Percentiles rank a stretch among this genome's conserved stretches.
Evolutionary conservation across 768 basidiomycete species (phyloP).

Genomic region (Lactarius hatsudake): DNA sequence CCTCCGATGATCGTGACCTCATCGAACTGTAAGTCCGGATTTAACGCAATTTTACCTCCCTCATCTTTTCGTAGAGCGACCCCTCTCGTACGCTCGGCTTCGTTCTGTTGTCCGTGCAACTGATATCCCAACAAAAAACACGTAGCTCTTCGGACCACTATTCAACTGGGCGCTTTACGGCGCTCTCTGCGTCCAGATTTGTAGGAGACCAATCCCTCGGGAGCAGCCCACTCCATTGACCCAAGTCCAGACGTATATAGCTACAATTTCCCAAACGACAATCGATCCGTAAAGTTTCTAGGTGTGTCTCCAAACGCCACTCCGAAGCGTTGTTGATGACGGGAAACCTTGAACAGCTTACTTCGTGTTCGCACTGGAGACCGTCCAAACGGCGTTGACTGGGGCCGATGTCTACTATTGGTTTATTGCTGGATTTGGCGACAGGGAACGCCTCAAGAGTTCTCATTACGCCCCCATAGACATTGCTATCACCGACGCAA

Average conservation of each 20-base stretch:
- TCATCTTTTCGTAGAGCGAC: neutral
- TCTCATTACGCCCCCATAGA: constrained; percentile 13
- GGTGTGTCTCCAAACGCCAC: neutral
- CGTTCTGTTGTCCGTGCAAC: neutral
- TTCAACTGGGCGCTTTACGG: neutral
- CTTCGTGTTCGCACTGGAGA: neutral
- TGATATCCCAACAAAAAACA: constrained; percentile 1
- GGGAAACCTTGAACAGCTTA: constrained; percentile 22
- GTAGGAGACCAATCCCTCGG: constrained; percentile 20
- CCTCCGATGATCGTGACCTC: neutral
- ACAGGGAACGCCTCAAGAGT: constrained; percentile 28
- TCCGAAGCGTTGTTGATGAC: constrained; percentile 22
- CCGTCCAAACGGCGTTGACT: neutral
- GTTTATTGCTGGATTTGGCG: constrained; percentile 33
- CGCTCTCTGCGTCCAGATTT: constrained; percentile 12
- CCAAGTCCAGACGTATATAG: neutral
- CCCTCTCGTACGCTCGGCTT: neutral
- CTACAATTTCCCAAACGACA: neutral
- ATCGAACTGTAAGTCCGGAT: neutral
- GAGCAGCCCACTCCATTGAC: neutral
- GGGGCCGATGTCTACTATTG: constrained; percentile 32
- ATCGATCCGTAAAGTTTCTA: neutral
- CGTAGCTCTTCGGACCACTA: neutral
- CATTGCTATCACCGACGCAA: constrained; percentile 30
- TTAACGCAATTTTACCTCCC: neutral